phyloP scores from a whole-genome alignment of 257 asterid genomes.

The Linderniella brevidens region DNA sequence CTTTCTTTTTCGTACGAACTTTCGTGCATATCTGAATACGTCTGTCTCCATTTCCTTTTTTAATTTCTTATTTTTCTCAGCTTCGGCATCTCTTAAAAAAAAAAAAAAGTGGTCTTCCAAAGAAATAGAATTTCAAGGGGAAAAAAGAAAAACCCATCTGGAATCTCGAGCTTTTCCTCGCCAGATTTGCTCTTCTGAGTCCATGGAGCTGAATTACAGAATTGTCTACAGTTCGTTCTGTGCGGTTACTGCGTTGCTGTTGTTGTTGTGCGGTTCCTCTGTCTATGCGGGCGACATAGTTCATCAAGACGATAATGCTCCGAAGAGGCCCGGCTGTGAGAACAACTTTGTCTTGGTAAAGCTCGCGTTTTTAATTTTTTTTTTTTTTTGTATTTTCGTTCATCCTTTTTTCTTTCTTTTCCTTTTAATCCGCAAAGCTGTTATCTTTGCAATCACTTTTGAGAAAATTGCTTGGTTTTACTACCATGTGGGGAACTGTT shows the following conservation, averaged over 20 bases:
- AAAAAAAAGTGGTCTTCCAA: slow-evolving; percentile 2
- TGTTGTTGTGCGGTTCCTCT: slow-evolving; percentile 16
- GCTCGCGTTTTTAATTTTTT: slow-evolving; percentile 5
- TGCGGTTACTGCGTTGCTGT: slow-evolving; percentile 23
- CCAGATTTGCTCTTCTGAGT: slow-evolving; percentile 3
- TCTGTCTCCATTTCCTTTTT: slow-evolving; percentile 16
- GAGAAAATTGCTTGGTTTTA: not conserved
- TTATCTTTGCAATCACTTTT: not conserved
- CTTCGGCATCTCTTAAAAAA: not conserved
- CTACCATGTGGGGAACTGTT: too few species aligned
- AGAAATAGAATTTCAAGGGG: too few species aligned
- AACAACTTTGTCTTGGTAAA: slow-evolving; percentile 81
- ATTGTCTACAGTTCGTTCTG: slow-evolving; percentile 21
- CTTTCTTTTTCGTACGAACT: slow-evolving; percentile 11
- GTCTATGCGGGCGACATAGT: slow-evolving; percentile 79
- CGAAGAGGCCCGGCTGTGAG: slow-evolving; percentile 68
- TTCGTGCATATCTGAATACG: slow-evolving; percentile 19
- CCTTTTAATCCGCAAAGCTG: too few species aligned
- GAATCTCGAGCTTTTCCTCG: not conserved
- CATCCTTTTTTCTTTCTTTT: too few species aligned
- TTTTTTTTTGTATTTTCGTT: not conserved
- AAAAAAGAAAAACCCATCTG: too few species aligned
- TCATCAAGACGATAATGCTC: slow-evolving; percentile 73
- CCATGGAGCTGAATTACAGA: slow-evolving; percentile 34
- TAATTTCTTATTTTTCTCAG: not conserved